Conservation (phyloP, 2,329 filamentous ascomycete genomes). For the Colletotrichum higginsianum region DNA sequence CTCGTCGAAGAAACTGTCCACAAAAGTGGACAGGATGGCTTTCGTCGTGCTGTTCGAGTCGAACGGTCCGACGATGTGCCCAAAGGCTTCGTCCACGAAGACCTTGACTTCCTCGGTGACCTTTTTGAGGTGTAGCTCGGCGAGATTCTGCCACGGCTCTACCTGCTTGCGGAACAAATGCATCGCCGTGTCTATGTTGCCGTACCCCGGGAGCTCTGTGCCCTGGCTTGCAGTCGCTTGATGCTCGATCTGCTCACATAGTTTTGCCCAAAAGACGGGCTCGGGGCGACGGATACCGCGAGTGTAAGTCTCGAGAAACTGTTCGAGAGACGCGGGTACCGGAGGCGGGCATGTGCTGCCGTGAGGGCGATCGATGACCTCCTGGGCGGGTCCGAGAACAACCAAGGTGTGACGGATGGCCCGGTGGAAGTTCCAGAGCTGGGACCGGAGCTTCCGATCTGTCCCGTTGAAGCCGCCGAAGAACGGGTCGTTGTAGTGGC, state of each 20-base stretch:
- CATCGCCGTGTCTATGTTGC: slow-evolving; percentile 55
- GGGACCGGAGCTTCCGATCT: slow-evolving; percentile 49
- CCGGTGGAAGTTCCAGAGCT: slow-evolving; percentile 50
- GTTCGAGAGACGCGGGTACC: slow-evolving; percentile 49
- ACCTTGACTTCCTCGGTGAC: slow-evolving; percentile 49
- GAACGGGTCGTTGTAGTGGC: slow-evolving; percentile 53
- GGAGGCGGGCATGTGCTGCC: too few species aligned
- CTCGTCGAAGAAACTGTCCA: slow-evolving; percentile 53
- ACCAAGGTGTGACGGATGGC: slow-evolving; percentile 49
- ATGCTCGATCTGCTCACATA: slow-evolving; percentile 49
- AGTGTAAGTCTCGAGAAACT: slow-evolving; percentile 46
- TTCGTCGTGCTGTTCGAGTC: slow-evolving; percentile 42
- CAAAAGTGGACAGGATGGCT: slow-evolving; percentile 46
- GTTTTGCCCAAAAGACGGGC: slow-evolving; percentile 30
- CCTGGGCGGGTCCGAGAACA: slow-evolving; percentile 45
- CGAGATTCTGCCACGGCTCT: slow-evolving; percentile 56
- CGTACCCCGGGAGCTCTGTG: slow-evolving; percentile 56
- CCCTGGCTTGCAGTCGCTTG: slow-evolving; percentile 57
- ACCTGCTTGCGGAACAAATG: slow-evolving; percentile 58
- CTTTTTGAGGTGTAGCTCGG: slow-evolving; percentile 53
- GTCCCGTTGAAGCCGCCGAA: slow-evolving; percentile 49
- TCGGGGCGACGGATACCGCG: slow-evolving; percentile 52
- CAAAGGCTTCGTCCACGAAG: slow-evolving; percentile 56
- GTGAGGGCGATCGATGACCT: slow-evolving; percentile 22
- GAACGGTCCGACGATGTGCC: slow-evolving; percentile 34